Conservation (phyloP, 306 rosid species). For the Pachyrhizus erosus region DNA sequence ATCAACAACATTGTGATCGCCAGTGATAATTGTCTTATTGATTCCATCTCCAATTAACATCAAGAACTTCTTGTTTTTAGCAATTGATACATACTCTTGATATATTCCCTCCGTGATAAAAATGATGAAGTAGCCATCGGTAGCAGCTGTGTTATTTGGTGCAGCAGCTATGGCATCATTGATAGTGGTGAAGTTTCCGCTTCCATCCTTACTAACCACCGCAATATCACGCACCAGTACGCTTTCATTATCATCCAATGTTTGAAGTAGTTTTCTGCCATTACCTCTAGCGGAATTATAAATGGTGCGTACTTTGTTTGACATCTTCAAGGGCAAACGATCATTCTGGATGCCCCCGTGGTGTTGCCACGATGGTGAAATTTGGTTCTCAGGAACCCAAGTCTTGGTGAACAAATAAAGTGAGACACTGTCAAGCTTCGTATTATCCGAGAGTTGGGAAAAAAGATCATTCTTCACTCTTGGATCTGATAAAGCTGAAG, state of each 20-base stretch:
- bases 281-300: constrained; percentile 55
- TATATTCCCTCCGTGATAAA: constrained; percentile 63
- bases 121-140: constrained; percentile 64
- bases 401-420: constrained; percentile 63
- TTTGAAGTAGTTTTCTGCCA: constrained; percentile 56
- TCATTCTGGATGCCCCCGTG: constrained; percentile 49
- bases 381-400: constrained; percentile 64
- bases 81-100: constrained; percentile 63
- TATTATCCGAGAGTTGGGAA: constrained; percentile 51
- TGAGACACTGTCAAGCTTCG: constrained; percentile 67
- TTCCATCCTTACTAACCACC: constrained; percentile 69
- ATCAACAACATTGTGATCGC: constrained; percentile 67
- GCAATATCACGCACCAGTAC: constrained; percentile 56
- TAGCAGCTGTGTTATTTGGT: constrained; percentile 57
- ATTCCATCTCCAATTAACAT: constrained; percentile 83
- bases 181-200: constrained; percentile 65
- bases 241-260: constrained; percentile 26
- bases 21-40: constrained; percentile 66
- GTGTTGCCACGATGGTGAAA: constrained; percentile 34
- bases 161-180: constrained; percentile 71
- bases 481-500: constrained; percentile 60
- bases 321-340: constrained; percentile 58
- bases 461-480: constrained; percentile 54
- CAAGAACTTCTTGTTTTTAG: constrained; percentile 60
- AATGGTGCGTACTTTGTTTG: constrained; percentile 45